These are phyloP conservation scores for Sclerotinia borealis DNA, from an alignment of 2,329 filamentous ascomycete species.

Conservation along the genomic window DNA sequence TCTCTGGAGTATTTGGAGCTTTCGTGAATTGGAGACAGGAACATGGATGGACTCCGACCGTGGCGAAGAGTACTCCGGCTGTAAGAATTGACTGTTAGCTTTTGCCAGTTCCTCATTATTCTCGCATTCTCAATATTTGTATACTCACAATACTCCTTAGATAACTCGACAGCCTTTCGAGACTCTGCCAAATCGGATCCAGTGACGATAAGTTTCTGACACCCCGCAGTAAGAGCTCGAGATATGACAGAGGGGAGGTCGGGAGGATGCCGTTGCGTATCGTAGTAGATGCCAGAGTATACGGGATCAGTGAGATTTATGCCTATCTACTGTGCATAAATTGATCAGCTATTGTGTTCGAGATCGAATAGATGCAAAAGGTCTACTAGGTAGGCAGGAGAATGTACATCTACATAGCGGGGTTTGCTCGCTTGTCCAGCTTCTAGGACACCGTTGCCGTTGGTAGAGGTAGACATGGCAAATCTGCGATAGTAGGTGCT, in stretches of 20 bases:
- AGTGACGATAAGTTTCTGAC: constrained; percentile 85
- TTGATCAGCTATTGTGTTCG: neutral
- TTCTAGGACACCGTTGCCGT: neutral
- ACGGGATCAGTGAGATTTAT: constrained; percentile 95
- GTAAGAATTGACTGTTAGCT: constrained; percentile 17
- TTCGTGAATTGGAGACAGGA: constrained; percentile 67
- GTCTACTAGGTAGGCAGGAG: neutral
- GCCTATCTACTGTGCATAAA: constrained; percentile 55
- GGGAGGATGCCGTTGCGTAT: constrained; percentile 65
- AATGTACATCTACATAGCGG: constrained; percentile 15
- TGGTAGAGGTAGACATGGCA: neutral
- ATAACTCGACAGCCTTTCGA: constrained; percentile 65
- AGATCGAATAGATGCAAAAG: neutral
- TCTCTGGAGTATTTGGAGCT: constrained; percentile 42
- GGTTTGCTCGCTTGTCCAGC: neutral
- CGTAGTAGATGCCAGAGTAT: constrained; percentile 78
- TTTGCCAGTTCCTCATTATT: neutral
- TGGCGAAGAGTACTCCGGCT: constrained; percentile 82
- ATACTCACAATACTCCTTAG: constrained; percentile 64
- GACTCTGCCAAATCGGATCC: constrained; percentile 82
- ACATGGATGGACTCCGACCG: constrained; percentile 91
- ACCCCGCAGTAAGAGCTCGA: constrained; percentile 71
- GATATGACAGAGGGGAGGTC: constrained; percentile 73
- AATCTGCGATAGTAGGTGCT: neutral
- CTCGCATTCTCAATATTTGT: neutral